These are phyloP conservation scores for Scleroderma bovista DNA, from an alignment of 768 basidiomycete genomes.

Conservation along the genomic window DNA sequence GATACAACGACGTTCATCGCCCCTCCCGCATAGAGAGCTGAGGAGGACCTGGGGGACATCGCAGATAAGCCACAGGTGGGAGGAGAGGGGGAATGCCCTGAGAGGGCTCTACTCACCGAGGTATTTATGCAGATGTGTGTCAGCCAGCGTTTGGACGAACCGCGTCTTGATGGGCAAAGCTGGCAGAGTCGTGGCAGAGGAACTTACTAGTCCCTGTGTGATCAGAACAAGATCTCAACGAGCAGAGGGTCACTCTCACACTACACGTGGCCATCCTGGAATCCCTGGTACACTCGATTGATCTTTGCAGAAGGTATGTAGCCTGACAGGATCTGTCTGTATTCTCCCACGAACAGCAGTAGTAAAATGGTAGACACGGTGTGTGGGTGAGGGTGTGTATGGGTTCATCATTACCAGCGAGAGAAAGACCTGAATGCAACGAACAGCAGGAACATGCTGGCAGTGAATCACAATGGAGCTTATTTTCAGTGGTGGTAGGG, in stretches of 20 bases:
- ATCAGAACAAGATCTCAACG: neutral
- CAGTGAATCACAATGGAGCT: too few relatives aligned
- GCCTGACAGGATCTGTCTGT: too few relatives aligned
- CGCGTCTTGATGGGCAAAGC: slow-evolving; percentile 1
- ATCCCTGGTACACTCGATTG: too few relatives aligned
- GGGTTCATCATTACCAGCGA: too few relatives aligned
- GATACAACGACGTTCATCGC: too few relatives aligned
- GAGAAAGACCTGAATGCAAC: too few relatives aligned
- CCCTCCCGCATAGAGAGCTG: slow-evolving; percentile 25
- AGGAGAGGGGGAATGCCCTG: neutral
- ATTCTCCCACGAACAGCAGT: too few relatives aligned
- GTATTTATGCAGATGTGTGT: slow-evolving; percentile 25
- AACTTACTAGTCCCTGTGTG: neutral
- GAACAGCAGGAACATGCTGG: too few relatives aligned
- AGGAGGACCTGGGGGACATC: slow-evolving; percentile 23
- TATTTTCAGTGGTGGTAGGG: too few relatives aligned
- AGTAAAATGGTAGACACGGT: too few relatives aligned
- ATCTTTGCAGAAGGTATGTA: too few relatives aligned
- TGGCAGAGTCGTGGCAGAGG: neutral
- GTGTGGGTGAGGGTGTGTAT: too few relatives aligned
- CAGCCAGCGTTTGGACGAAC: neutral
- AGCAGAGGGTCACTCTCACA: neutral
- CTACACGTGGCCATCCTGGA: neutral
- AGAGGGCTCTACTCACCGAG: slow-evolving; percentile 2
- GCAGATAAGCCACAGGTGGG: neutral